Evolutionary conservation across 345 rosid genomes (phyloP), one percentile per base, ranked within the genome.

Genomic region (Anacardium occidentale): DNA sequence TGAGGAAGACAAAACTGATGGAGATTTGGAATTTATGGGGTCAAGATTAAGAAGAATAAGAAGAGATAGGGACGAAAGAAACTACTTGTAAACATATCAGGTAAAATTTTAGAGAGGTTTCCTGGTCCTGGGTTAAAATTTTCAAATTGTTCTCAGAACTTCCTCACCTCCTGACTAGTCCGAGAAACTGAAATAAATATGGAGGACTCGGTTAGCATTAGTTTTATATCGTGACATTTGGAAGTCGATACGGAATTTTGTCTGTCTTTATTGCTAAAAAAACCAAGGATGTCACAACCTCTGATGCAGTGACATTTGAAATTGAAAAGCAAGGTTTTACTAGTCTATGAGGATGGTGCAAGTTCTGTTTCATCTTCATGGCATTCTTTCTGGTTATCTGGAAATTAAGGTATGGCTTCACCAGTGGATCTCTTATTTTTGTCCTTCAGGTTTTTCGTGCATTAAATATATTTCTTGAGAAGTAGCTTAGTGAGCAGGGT

Each of bases 371-470:
- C 70, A 17, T 50, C 24, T 50, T 47, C 21, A 15, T 7, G 10
- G n/a, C 15, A 50, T 14, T 37, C 8, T 47, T 47, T 64, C 18
- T 47, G 15, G 42, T 15, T 26, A 50, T 45, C 58, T 50, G 45
- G 45, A 66, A 25, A 66, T 26, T 17, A 66, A 66, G 70, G 58
- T 59, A 59, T 66, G 70, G 29, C 42, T 50, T 51, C 26, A 50
- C 21, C 11, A 44, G 4, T 26, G 44, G 13, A 25, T 14, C 37
- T 47, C 42, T 64, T 13, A 10, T 17, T 24, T 44, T 47, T 15
- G 13, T 15, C 37, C 15, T 24, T 18, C n/a, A 29, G 45, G 25
- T 7, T 37, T 51, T 66, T 66, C 18, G 7, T 64, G 3, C 18
- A 47, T 24, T 55, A 37, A 7, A 47, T 24, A 14, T 47, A 24